phyloP scores from a whole-genome alignment of 176 grass and related monocot genomes.

The Carex scoparia region DNA sequence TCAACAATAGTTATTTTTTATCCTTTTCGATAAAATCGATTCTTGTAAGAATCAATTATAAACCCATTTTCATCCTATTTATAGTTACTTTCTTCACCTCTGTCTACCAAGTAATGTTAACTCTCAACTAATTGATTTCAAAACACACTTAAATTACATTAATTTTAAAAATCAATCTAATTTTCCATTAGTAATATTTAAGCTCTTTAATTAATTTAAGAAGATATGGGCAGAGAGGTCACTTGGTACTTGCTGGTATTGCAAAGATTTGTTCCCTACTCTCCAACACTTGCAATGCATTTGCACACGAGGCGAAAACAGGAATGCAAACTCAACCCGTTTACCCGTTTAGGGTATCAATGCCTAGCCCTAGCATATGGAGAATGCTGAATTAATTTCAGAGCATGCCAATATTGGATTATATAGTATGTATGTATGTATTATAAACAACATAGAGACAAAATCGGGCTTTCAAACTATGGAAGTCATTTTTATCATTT shows the following conservation, averaged over 20 bases:
- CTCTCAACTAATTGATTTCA: not conserved
- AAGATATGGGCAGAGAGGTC: not conserved
- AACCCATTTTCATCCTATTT: not conserved
- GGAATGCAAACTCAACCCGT: not conserved
- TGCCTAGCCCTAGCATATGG: not conserved
- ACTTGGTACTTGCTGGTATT: not conserved
- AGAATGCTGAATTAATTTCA: not conserved
- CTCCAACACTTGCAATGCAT: not conserved
- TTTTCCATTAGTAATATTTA: not conserved
- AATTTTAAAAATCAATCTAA: not conserved
- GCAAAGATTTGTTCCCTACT: conserved; percentile 10
- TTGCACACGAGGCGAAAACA: not conserved
- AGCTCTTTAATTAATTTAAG: not conserved
- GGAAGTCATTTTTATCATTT: no score
- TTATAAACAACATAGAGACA: no score
- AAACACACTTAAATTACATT: not conserved
- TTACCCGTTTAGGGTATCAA: not conserved
- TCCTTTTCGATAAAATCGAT: no score
- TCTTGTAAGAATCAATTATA: not conserved
- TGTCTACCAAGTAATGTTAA: not conserved
- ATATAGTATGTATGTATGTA: not conserved
- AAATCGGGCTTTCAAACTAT: no score
- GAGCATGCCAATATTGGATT: not conserved
- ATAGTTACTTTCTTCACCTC: not conserved
- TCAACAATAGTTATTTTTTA: no score